phyloP scores from a whole-genome alignment of 345 rosid species.

The Rhodamnia rubescens region DNA sequence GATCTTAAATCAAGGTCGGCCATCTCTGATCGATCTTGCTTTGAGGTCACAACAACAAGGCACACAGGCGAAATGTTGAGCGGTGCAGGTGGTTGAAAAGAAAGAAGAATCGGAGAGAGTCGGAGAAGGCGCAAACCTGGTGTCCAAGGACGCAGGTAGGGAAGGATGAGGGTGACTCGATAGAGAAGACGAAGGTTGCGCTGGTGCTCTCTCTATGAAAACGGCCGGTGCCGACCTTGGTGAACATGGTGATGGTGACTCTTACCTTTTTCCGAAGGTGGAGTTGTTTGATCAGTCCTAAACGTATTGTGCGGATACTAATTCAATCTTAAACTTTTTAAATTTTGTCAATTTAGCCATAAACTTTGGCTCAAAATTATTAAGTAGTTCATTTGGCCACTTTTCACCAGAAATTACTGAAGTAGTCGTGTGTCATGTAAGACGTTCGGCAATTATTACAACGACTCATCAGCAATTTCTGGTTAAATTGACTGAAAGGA shows the following conservation, averaged over 20 bases:
- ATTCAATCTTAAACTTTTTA: no score
- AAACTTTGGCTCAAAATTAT: not conserved
- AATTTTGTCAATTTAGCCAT: no score
- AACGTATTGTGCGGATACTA: not conserved
- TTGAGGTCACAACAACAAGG: not conserved
- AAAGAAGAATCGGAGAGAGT: not conserved
- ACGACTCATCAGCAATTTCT: no score
- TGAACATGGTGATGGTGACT: not conserved
- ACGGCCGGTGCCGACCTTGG: not conserved
- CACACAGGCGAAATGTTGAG: not conserved
- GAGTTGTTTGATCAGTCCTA: not conserved
- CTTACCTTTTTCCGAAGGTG: not conserved
- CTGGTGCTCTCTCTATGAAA: not conserved
- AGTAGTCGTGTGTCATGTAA: not conserved
- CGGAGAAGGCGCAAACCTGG: not conserved
- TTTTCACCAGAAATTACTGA: no score
- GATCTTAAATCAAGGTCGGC: not conserved
- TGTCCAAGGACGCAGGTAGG: not conserved
- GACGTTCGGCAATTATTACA: no score
- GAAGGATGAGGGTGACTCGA: not conserved
- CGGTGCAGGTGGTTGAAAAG: not conserved
- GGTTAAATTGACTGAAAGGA: fast-evolving
- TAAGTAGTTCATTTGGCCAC: not conserved
- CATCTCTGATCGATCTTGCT: not conserved
- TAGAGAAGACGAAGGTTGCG: not conserved